Percentiles rank a stretch among this genome's conserved stretches.
phyloP scores from a whole-genome alignment of 2,329 filamentous ascomycete genomes.

The Pleoardoris graminearum region DNA sequence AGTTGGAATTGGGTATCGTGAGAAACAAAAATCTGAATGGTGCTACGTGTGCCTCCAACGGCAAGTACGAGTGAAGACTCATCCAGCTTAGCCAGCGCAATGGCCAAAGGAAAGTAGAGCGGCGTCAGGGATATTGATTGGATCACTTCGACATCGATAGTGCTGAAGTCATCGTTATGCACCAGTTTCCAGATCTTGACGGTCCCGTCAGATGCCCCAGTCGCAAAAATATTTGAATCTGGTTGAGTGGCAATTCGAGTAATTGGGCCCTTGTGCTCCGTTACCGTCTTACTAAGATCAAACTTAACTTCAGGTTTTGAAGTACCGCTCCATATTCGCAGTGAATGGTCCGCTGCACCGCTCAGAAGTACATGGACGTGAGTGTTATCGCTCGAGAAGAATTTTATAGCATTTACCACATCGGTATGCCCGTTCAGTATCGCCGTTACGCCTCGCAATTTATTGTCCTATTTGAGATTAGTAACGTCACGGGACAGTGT shows the following conservation, averaged over 20 bases:
- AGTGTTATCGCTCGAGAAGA: constrained; percentile 62
- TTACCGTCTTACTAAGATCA: constrained; percentile 53
- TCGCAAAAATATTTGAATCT: constrained; percentile 56
- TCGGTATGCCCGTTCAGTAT: constrained; percentile 78
- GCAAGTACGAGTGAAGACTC: constrained; percentile 69
- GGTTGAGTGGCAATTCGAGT: constrained; percentile 62
- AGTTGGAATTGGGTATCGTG: constrained; percentile 64
- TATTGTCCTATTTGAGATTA: constrained; percentile 45
- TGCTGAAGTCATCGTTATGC: constrained; percentile 32
- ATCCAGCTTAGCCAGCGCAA: constrained; percentile 69
- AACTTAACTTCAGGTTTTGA: constrained; percentile 38
- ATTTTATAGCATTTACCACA: constrained; percentile 80
- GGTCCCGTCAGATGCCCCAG: constrained; percentile 65
- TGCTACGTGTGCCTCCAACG: constrained; percentile 79
- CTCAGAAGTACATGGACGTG: constrained; percentile 67
- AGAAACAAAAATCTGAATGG: constrained; percentile 78
- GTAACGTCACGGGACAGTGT: neutral
- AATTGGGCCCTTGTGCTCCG: constrained; percentile 73
- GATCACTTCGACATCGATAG: constrained; percentile 30
- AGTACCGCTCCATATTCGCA: constrained; percentile 64
- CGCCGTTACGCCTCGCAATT: constrained; percentile 61
- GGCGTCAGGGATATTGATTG: constrained; percentile 71
- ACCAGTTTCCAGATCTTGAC: constrained; percentile 70
- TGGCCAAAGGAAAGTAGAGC: constrained; percentile 77
- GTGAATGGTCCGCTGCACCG: constrained; percentile 77